Conservation (phyloP, 2,329 filamentous ascomycete genomes). For the Trichophyton equinum region DNA sequence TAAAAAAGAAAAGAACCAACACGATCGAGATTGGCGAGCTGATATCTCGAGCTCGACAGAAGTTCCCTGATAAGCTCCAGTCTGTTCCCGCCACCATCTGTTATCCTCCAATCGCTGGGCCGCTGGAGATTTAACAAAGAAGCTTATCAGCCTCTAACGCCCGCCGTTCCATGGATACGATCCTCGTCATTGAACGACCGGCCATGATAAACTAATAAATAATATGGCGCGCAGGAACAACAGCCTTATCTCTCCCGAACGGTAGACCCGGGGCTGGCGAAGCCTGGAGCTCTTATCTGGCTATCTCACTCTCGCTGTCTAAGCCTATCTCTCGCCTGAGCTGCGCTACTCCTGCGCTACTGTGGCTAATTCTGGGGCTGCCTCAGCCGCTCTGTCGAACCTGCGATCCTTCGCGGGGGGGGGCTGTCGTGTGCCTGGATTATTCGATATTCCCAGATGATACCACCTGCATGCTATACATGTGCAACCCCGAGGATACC, state of each 20-base stretch:
- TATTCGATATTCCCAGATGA: neutral
- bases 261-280: too few species aligned
- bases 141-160: neutral
- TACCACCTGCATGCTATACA: neutral
- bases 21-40: too few species aligned
- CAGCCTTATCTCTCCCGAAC: neutral
- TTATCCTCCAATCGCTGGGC: neutral
- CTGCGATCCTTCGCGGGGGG: neutral
- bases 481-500: too few species aligned
- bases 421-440: neutral
- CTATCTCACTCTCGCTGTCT: neutral
- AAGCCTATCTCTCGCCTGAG: neutral
- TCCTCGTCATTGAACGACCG: neutral
- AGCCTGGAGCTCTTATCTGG: neutral
- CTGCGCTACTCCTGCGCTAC: neutral
- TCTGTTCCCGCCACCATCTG: neutral
- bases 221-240: neutral
- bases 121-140: neutral
- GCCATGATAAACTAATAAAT: neutral
- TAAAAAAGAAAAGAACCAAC: too few species aligned
- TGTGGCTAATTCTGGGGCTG: neutral
- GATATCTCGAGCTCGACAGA: too few species aligned
- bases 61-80: neutral
- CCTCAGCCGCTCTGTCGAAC: neutral
- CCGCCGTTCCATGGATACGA: neutral